phyloP scores from a whole-genome alignment of 179 eudicot genomes.

The Spergularia azorica region DNA sequence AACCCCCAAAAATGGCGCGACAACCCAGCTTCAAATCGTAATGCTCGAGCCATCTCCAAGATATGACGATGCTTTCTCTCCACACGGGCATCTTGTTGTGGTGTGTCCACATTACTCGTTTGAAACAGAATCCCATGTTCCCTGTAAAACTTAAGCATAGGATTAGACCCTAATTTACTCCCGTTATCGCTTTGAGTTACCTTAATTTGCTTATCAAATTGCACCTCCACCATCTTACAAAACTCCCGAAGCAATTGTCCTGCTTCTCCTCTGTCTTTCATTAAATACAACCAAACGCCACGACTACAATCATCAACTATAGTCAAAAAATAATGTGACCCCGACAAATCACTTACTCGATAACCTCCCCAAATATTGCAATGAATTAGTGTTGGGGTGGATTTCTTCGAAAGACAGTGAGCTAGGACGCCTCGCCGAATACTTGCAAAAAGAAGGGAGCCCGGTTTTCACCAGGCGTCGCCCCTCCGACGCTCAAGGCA shows the following conservation, averaged over 20 bases:
- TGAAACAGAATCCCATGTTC: neutral
- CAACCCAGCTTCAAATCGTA: neutral
- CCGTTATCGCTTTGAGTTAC: neutral
- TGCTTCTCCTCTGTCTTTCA: neutral
- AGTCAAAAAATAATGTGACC: neutral
- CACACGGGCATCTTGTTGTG: neutral
- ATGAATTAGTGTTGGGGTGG: neutral
- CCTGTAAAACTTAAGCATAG: neutral
- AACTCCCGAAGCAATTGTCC: neutral
- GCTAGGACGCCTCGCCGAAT: neutral
- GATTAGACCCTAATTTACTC: neutral
- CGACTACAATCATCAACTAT: neutral
- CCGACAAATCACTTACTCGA: neutral
- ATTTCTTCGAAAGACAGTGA: neutral
- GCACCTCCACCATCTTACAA: no score
- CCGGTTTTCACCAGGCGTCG: neutral
- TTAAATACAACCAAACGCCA: neutral
- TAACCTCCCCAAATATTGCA: neutral
- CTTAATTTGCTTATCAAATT: neutral
- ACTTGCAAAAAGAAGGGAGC: neutral
- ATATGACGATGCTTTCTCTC: neutral
- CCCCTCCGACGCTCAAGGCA: no score
- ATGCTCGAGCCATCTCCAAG: neutral
- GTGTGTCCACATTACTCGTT: neutral
- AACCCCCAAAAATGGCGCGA: neutral